Evolutionary conservation across 1,284 basidiomycete species (phyloP), one percentile per base, ranked within the genome.

Genomic region (Boletus mariae): DNA sequence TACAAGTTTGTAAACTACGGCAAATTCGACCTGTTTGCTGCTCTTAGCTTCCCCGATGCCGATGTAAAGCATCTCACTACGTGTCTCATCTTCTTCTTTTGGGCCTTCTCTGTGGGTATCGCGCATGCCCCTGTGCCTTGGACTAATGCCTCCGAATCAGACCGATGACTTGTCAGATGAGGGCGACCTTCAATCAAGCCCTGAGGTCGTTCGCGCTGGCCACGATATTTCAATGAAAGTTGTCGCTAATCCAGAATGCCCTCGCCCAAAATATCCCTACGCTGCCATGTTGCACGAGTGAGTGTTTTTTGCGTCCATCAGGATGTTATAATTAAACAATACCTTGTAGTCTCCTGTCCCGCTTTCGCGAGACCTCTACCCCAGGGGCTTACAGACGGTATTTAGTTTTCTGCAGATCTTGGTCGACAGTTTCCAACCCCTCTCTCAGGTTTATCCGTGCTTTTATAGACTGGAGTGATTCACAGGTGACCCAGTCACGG

Each of bases 151-250:
- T 17, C 17, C 3, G 15, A 11, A 35, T 29, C 46, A 76, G 75
- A 72, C 73, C 5, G 74, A 77, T 52, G 75, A 76, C 56, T 57
- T 76, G 43, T 71, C 74, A 9, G 75, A 77, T 40, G 76, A 76
- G 54, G 75, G 75, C 1, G 73, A 70, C 17, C 61, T 74, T 5
- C 71, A 72, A 28, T 67, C 66, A 8, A 72, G 71, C 31, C 73
- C 76, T 3, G 73, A 77, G n/a, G 67, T 62, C 10, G 69, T 74
- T 17, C 63, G 70, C 51, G 62, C 67, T 1, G 72, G 74, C 2
- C 69, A 74, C 9, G 59, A 71, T 29, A 59, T 74, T 44, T 73
- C 71, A n/a, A 64, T 65, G 51, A 59, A 42, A 50, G 59, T 71
- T 11, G 31, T 71, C n/a, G 45, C 54, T n/a, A 45, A 75, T 49